A percentile compares a stretch with the other conserved stretches of the same genome.
Evolutionary conservation across 371 early-diverging fungal species (phyloP).

Genomic region (Lichtheimia hyalospora): DNA sequence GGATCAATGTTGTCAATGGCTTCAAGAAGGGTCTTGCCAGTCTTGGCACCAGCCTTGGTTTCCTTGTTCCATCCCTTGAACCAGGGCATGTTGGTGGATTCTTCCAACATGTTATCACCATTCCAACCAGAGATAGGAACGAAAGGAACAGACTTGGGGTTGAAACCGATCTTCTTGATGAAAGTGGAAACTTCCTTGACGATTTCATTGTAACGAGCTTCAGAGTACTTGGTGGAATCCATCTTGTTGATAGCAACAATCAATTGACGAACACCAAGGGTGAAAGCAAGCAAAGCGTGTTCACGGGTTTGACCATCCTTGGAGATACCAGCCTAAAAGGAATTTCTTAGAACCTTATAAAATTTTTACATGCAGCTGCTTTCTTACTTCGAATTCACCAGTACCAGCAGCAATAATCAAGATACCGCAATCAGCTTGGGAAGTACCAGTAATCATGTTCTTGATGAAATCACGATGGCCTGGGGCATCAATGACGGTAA

Average conservation of each 20-base stretch:
- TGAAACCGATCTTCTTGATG: conserved; percentile 95
- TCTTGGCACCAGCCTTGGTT: conserved; percentile 73
- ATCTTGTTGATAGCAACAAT: conserved; percentile 98
- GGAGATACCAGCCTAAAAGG: conserved; percentile 85
- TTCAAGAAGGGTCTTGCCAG: conserved; percentile 91
- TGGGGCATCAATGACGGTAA: conserved; percentile 98
- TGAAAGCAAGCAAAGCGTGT: conserved; percentile 97
- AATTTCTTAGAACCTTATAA: too few species aligned
- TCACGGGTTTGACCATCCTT: conserved; percentile 97
- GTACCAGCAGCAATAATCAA: conserved; percentile 90
- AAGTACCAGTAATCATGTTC: conserved; percentile 99
- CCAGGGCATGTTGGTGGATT: conserved; percentile 93
- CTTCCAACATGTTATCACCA: conserved; percentile 96
- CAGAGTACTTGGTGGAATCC: conserved; percentile 49
- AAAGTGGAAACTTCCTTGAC: conserved; percentile 90
- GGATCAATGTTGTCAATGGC: conserved; percentile 95
- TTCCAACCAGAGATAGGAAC: conserved; percentile 98
- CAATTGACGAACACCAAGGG: conserved; percentile 95
- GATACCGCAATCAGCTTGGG: conserved; percentile 77
- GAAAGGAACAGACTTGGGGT: conserved; percentile 89
- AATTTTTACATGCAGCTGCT: too few species aligned
- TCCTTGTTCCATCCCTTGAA: conserved; percentile 96
- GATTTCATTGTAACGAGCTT: conserved; percentile 78
- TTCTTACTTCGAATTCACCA: conserved; percentile 86
- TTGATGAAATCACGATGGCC: conserved; percentile 99